Base-by-base conservation (phyloP, 495 filamentous ascomycete species). In the Aspergillus taichungensis region DNA sequence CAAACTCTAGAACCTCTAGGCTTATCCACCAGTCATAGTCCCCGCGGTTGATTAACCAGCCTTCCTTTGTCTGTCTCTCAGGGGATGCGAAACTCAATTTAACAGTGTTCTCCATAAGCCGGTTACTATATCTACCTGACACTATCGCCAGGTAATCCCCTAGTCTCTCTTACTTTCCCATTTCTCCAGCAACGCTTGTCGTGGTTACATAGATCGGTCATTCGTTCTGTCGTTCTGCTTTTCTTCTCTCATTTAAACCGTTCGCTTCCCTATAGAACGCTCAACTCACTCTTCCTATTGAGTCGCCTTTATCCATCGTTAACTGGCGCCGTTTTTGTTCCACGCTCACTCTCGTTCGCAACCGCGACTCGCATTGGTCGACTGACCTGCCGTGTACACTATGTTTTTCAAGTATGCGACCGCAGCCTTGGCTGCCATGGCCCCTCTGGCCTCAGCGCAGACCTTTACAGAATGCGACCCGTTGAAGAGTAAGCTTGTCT, bases 381-480 rank as follows among this genome's bases (percentile, higher is more conserved):
- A 46, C 30, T 44, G 33, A 24, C 18, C 18, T 24, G 18, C 18
- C 18, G 42, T 35, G 36, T 6, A 32, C 53, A 59, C 33, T 13
- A 67, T 69, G 66, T 46, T 62, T 41, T 42, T 63, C 52, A 65
- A 63, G 49, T 61, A 61, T 35, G 61, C 57, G 41, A 46, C 60
- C 14, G 54, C 56, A 42, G 65, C 66, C 37, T 54, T 72, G 24
- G 57, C 64, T 47, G 62, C 55, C 13, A 55, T 57, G 34, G 56
- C 65, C 29, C 66, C 69, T 24, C 40, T 64, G 11, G 54, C 51
- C 31, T 55, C 63, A 30, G 71, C 72, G n/a, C 72, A 76, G 59
- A 70, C 72, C 30, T 74, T 53, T 52, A 66, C 62, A 8, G 48
- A 63, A 42, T 74, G 71, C 54, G 65, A 72, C 46, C 69, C 71